These are phyloP conservation scores for Podila verticillata DNA, from an alignment of 192 early-diverging fungal species.

Conservation along the genomic window DNA sequence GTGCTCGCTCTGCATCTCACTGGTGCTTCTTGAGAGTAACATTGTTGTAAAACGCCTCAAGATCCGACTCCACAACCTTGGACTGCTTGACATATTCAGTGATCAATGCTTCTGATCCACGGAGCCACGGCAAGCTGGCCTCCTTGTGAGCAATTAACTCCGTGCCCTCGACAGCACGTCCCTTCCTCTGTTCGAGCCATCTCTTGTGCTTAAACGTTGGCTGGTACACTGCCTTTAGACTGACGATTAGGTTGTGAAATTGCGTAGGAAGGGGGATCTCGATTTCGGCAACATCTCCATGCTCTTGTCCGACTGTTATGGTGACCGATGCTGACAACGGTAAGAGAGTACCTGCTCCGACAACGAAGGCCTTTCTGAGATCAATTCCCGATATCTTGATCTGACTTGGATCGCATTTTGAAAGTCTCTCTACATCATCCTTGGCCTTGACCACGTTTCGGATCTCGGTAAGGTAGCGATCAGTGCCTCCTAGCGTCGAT, in stretches of 20 bases:
- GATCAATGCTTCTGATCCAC: constrained; percentile 15
- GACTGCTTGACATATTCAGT: not conserved
- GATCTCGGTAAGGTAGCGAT: too few relatives aligned
- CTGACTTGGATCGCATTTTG: too few relatives aligned
- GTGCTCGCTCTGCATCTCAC: constrained; percentile 6
- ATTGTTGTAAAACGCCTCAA: constrained; percentile 13
- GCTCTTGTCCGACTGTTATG: too few relatives aligned
- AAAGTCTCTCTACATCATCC: too few relatives aligned
- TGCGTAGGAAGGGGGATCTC: not conserved
- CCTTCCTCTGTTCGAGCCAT: constrained; percentile 13
- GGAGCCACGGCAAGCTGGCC: not conserved
- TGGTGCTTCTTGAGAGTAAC: constrained; percentile 4
- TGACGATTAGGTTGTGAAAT: constrained; percentile 14
- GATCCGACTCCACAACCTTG: not conserved
- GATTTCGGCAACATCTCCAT: too few relatives aligned
- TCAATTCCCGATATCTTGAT: too few relatives aligned
- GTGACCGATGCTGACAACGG: too few relatives aligned
- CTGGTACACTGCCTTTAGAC: constrained; percentile 22
- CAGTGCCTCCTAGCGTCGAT: too few relatives aligned
- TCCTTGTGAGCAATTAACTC: constrained; percentile 6
- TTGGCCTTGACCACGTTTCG: too few relatives aligned
- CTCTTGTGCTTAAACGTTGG: constrained; percentile 7
- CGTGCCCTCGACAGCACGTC: not conserved
- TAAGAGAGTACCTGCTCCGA: too few relatives aligned
- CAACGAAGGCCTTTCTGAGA: too few relatives aligned